Evolutionary conservation across 148 eudicot species (phyloP), one percentile per base, ranked within the genome.

Genomic region (Chenopodium album): DNA sequence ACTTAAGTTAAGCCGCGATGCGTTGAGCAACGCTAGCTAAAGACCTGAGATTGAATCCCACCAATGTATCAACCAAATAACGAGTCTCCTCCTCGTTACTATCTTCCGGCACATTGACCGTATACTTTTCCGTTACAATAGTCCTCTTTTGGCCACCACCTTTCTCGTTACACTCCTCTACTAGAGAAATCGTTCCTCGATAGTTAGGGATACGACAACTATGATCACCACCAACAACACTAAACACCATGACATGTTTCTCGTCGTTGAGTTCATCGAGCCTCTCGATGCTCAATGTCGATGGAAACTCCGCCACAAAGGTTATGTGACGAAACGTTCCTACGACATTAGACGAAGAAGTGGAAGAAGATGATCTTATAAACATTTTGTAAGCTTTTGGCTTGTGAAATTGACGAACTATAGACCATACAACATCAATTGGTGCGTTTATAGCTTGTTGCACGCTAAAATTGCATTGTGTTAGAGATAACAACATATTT

Each of bases 351-450:
- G 50, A 9, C 26, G 29, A 52, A 1, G 46, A 54, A 4, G 76
- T 2, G 0, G 48, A 77, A 0, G 81, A 44, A 32, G 64, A 82
- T 22, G 85, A 60, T 73, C 75, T 82, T 20, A 90, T 74, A 76
- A 89, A 90, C n/a, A 9, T 72, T 74, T 87, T 89, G 78, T 92
- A 92, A 8, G 87, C 80, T 60, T 90, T 87, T 3, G 93, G 95
- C 47, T 82, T 87, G 80, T 89, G 80, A 52, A 92, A 92, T 46
- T 83, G 84, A 10, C 92, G 88, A 9, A 90, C 86, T 74, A 87
- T 41, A 59, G 93, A 88, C 95, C 93, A 90, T n/a, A 92, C 92
- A 14, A 85, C 28, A 14, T 84, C 76, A 17, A 91, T 82, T 7
- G 92, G 95, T 11, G 93, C 93, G 79, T 89, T 78, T 63, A 92